Conservation (phyloP, 2,329 filamentous ascomycete species). For the Rutstroemia sp. region DNA sequence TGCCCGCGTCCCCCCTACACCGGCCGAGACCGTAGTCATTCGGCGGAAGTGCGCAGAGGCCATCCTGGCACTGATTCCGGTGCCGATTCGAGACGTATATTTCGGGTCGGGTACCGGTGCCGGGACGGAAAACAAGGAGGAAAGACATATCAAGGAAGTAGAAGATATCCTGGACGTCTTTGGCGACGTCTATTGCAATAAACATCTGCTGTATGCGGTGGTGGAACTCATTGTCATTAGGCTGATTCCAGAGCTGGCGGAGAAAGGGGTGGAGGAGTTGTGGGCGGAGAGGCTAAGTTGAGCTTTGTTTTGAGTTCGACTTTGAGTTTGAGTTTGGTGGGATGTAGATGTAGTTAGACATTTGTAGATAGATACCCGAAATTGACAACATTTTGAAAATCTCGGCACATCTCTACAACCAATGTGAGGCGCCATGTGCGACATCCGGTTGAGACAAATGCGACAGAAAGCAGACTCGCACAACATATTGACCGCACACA, state of each 20-base stretch:
- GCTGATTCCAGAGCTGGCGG: slow-evolving; percentile 75
- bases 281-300: slow-evolving; percentile 61
- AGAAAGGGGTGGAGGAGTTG: slow-evolving; percentile 63
- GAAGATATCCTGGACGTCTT: slow-evolving; percentile 63
- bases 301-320: slow-evolving; percentile 1
- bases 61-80: slow-evolving; percentile 40
- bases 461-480: too few species aligned
- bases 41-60: slow-evolving; percentile 60
- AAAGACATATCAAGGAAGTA: slow-evolving; percentile 27
- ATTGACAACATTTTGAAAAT: neutral
- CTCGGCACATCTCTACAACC: too few species aligned
- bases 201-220: slow-evolving; percentile 77
- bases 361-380: neutral
- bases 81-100: slow-evolving; percentile 28
- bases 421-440: too few species aligned
- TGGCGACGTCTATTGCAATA: slow-evolving; percentile 82
- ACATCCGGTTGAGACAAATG: too few species aligned
- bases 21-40: slow-evolving; percentile 53
- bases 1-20: slow-evolving; percentile 52
- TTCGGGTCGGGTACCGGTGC: slow-evolving; percentile 19
- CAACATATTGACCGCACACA: too few species aligned
- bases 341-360: neutral
- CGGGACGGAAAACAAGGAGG: slow-evolving; percentile 9
- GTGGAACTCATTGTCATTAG: slow-evolving; percentile 77
- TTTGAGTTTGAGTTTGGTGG: neutral